These are phyloP conservation scores for Pichia nanzhaoensis DNA, from an alignment of 805 yeast species.

Conservation along the genomic window DNA sequence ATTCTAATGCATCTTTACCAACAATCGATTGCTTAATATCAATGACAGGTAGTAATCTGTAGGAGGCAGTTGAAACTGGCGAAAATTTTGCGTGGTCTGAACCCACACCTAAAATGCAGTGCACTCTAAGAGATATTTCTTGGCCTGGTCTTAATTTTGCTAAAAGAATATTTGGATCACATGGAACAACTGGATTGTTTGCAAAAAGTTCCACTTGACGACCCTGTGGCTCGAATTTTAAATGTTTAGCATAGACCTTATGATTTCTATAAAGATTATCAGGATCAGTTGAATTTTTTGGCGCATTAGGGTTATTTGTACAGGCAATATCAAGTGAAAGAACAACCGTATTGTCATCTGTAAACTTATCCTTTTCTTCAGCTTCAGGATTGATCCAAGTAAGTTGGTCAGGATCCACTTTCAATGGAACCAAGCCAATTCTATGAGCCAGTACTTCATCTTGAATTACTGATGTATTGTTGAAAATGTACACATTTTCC, in stretches of 20 bases:
- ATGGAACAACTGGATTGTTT: constrained; percentile 59
- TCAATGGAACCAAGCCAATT: constrained; percentile 86
- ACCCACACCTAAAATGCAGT: constrained; percentile 82
- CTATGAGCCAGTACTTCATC: constrained; percentile 96
- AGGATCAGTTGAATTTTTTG: constrained; percentile 72
- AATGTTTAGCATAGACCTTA: constrained; percentile 81
- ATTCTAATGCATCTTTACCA: constrained; percentile 70
- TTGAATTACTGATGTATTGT: constrained; percentile 93
- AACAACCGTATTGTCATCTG: constrained; percentile 86
- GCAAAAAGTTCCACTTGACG: constrained; percentile 69
- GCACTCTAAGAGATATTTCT: constrained; percentile 84
- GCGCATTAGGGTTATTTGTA: constrained; percentile 78
- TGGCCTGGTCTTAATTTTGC: constrained; percentile 97
- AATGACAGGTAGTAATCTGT: constrained; percentile 85
- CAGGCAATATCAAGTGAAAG: constrained; percentile 76
- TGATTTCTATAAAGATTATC: constrained; percentile 77
- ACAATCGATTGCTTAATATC: constrained; percentile 66
- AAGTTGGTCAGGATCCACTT: constrained; percentile 82
- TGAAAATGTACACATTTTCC: constrained; percentile 82
- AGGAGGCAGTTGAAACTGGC: constrained; percentile 95
- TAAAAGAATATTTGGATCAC: constrained; percentile 82
- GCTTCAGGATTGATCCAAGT: constrained; percentile 69
- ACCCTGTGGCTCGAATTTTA: constrained; percentile 89
- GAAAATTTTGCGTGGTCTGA: constrained; percentile 96
- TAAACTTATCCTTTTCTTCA: constrained; percentile 64